Base-by-base conservation (phyloP, 352 stramenopile genomes). In the Phytopythium boreale region DNA sequence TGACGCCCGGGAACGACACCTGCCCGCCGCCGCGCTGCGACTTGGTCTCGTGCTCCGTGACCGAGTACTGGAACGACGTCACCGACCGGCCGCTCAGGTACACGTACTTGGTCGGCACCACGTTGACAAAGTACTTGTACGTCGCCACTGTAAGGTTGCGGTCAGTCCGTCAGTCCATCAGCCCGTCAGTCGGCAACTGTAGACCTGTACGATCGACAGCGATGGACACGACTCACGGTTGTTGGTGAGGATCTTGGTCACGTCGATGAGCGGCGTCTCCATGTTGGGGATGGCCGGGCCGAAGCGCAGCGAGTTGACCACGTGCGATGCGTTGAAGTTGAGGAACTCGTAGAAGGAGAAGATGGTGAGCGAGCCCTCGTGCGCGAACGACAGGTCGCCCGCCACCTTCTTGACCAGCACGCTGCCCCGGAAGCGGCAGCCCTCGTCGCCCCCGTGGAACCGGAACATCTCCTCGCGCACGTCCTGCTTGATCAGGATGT, bases 71-170 rank as follows among this genome's bases (percentile, higher is more conserved):
- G 77, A 88, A 94, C 58, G 88, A 95, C 46, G 71, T 76, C 53
- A 92, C 71, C 44, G 76, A 76, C 17, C 61, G 65, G 41, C 87
- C 87, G 63, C 84, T 92, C 58, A 94, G 72, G 55, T 88, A 92
- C 47, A 89, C 83, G 71, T 96, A 94, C 70, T 80, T 87, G 72
- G 72, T 94, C 29, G 88, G 88, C 47, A 96, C 88, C 29, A 95
- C 73, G 64, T 79, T 95, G 41, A 95, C 76, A 72, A 93, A 92
- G 60, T 96, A 96, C 71, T 95, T 95, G 85, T 96, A 96, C 26
- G 81, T 90, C 44, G 80, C 84, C 63, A 96, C 86, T 94, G 56
- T 29, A n/a, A n/a, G n/a, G n/a, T n/a, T n/a, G n/a, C 44, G 56
- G 19, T 46, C 27, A 53, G 17, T 61, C 24, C 67, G 49, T 41